Base-by-base conservation (phyloP, 495 filamentous ascomycete species). In the Penicillium taxi region DNA sequence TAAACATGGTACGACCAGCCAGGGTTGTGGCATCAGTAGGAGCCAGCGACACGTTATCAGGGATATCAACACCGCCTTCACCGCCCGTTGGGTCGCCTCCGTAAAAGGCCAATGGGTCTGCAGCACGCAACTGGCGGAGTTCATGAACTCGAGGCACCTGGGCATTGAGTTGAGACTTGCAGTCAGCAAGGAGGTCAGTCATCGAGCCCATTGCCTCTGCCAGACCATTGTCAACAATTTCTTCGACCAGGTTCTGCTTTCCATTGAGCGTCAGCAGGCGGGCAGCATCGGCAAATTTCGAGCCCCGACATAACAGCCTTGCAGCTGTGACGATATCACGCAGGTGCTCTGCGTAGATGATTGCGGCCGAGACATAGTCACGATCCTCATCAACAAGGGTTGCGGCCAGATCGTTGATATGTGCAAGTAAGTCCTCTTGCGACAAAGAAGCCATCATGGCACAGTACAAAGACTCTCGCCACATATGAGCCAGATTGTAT, bases 121-220 rank as follows among this genome's bases (percentile, higher is more conserved):
- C 77, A 16, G 70, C 66, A 26, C 91, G 90, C 47, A 86, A 89
- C 25, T 62, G 59, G 6, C 90, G 77, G 14, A 98, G 72, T 48
- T 96, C 91, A 11, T 64, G 61, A 34, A 98, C 76, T 9, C 91
- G 79, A 0, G 86, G 85, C 0, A 94, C 75, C 54, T 98, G 91
- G 2, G 86, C 81, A 16, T 64, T 65, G 4, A 96, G 69, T 49
- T 98, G 91, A 5, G 63, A 69, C 58, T 82, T 85, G 72, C 89
- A 96, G 51, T 98, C 91, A 2, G 89, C 84, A 15, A 98, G 72
- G 14, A 96, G 74, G 52, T 96, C 91, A 2, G 86, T 94, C 55
- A 78, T 83, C 24, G 71, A 68, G 8, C 80, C 82, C 44, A 86
- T 75, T 4, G 77, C 75, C 35, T 96, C 89, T 3, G 74, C 74